Percentiles rank a stretch among this genome's conserved stretches.
Conservation (phyloP, 331 rosid genomes). For the Pyracantha coccinea region DNA sequence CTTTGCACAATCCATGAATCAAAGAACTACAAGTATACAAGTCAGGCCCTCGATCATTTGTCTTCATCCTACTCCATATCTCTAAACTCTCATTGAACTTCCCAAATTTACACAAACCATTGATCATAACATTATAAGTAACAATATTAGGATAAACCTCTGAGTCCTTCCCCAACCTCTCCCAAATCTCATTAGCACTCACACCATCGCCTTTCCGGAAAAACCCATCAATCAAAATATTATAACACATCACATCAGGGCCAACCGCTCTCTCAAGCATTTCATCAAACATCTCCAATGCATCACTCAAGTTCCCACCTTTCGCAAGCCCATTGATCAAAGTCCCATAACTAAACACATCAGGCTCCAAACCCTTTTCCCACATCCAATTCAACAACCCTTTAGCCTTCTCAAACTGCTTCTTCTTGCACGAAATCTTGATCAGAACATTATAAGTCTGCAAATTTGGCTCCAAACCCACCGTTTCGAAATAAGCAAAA, state of each 20-base stretch:
- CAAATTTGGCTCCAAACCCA: conserved; percentile 50
- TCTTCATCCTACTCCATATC: conserved; percentile 83
- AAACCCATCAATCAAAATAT: conserved; percentile 72
- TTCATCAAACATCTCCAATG: conserved; percentile 75
- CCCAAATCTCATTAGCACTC: conserved; percentile 66
- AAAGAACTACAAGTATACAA: conserved; percentile 55
- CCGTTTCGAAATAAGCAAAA: conserved; percentile 44
- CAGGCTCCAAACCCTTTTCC: conserved; percentile 47
- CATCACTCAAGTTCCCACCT: conserved; percentile 37
- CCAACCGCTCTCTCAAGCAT: conserved; percentile 62
- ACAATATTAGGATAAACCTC: conserved; percentile 55
- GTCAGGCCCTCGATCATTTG: conserved; percentile 42
- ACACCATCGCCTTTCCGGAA: conserved; percentile 41
- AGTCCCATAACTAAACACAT: conserved; percentile 59
- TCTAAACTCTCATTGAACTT: conserved; percentile 61
- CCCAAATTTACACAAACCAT: conserved; percentile 71
- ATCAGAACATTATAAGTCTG: conserved; percentile 62
- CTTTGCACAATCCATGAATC: conserved; percentile 70
- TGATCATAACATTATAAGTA: conserved; percentile 76
- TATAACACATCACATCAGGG: conserved; percentile 76
- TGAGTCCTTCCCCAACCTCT: conserved; percentile 45
- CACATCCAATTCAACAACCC: conserved; percentile 61
- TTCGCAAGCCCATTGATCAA: conserved; percentile 49
- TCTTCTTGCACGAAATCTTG: conserved; percentile 64
- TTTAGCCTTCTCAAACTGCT: conserved; percentile 57